Evolutionary conservation across 768 basidiomycete genomes (phyloP).

Genomic region (Lyophyllum semitale): DNA sequence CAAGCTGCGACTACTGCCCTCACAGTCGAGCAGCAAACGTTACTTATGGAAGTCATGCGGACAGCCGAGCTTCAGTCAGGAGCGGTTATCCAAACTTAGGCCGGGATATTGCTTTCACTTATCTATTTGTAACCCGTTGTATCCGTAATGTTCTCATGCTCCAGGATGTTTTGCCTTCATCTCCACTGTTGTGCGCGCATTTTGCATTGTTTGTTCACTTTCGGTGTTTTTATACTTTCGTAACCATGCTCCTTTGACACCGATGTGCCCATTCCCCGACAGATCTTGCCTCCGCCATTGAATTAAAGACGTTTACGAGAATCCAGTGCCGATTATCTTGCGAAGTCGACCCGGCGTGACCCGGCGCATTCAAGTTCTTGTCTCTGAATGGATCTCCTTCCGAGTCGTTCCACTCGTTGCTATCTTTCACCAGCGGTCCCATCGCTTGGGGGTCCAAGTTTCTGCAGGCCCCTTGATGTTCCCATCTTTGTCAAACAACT

Average conservation of each 20-base stretch:
- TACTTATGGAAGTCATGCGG: slow-evolving; percentile 85
- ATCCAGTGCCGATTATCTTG: not conserved
- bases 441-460: no score
- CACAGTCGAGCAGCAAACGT: slow-evolving; percentile 73
- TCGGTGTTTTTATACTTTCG: slow-evolving; percentile 3
- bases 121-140: slow-evolving; percentile 9
- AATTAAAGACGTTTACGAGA: not conserved
- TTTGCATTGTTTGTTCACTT: slow-evolving; percentile 8
- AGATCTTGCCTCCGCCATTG: not conserved
- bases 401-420: no score
- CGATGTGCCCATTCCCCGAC: not conserved
- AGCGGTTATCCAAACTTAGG: slow-evolving; percentile 5
- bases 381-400: no score
- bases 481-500: no score
- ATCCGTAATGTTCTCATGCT: slow-evolving; percentile 15
- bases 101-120: not conserved
- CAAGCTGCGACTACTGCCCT: slow-evolving; percentile 74
- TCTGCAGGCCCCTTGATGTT: no score
- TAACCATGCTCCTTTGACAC: not conserved
- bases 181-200: slow-evolving; percentile 4
- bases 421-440: no score
- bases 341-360: not conserved
- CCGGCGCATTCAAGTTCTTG: not conserved
- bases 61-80: slow-evolving; percentile 49
- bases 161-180: slow-evolving; percentile 6